Percentiles rank a stretch among this genome's conserved stretches.
These are phyloP conservation scores for Monosporascus sp. DNA, from an alignment of 2,329 filamentous ascomycete genomes.

Conservation along the genomic window DNA sequence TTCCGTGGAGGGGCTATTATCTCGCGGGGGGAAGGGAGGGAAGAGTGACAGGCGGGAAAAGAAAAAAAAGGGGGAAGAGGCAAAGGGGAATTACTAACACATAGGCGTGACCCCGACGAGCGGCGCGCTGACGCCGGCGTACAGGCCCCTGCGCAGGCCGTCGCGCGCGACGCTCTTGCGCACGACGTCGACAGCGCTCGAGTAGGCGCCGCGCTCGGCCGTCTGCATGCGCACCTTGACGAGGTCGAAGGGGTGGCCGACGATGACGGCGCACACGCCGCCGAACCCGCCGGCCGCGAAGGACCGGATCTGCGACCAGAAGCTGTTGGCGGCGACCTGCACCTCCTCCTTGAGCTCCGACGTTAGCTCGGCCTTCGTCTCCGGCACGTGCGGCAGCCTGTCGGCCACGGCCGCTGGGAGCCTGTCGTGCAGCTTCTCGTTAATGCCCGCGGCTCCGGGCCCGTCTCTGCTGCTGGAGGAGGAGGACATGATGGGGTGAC, in stretches of 20 bases:
- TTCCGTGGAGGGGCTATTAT: background rate
- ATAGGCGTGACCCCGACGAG: slow-evolving; percentile 95
- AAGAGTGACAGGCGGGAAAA: background rate
- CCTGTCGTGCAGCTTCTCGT: slow-evolving; percentile 26
- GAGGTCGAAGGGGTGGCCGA: slow-evolving; percentile 94
- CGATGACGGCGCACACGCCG: slow-evolving; percentile 87
- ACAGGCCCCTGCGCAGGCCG: slow-evolving; percentile 74
- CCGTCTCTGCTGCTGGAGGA: background rate
- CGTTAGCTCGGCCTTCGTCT: slow-evolving; percentile 40
- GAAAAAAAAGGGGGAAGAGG: background rate
- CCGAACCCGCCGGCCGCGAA: slow-evolving; percentile 88
- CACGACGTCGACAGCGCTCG: slow-evolving; percentile 85
- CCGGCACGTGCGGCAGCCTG: slow-evolving; percentile 38
- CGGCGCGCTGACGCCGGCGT: slow-evolving; percentile 94
- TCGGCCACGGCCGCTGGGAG: slow-evolving; percentile 31
- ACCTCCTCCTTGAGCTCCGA: slow-evolving; percentile 37
- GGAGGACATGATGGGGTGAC: background rate
- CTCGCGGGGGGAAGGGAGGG: background rate
- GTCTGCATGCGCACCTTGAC: slow-evolving; percentile 98
- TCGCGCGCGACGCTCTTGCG: slow-evolving; percentile 82
- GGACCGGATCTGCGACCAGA: slow-evolving; percentile 62
- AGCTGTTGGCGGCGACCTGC: slow-evolving; percentile 31
- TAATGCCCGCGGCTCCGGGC: slow-evolving; percentile 15
- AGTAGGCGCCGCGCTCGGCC: slow-evolving; percentile 89
- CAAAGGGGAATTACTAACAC: slow-evolving; percentile 61